Percentiles rank a stretch among this genome's conserved stretches.
phyloP scores from a whole-genome alignment of 2,329 filamentous ascomycete genomes.

The Clarireedia paspali region DNA sequence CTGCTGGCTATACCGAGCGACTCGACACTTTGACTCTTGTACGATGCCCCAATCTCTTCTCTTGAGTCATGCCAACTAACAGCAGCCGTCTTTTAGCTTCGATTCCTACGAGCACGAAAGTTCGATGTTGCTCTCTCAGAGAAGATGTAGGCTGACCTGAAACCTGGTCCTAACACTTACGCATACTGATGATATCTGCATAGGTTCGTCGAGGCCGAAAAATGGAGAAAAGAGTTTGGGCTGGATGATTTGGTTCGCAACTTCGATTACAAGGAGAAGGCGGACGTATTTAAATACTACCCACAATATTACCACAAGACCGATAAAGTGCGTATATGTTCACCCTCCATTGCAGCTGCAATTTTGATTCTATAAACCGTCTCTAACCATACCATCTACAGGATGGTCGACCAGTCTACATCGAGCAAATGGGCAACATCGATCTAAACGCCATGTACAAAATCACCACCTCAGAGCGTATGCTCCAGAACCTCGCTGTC shows the following conservation, averaged over 20 bases:
- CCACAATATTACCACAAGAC: conserved; percentile 99
- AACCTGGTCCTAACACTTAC: not conserved
- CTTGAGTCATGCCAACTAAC: not conserved
- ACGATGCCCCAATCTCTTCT: conserved; percentile 29
- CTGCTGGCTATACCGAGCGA: conserved; percentile 71
- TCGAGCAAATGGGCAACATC: conserved; percentile 91
- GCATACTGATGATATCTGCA: conserved; percentile 12
- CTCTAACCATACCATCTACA: conserved; percentile 30
- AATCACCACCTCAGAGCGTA: conserved; percentile 86
- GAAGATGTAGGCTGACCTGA: conserved; percentile 62
- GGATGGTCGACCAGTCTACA: conserved; percentile 96
- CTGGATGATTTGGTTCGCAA: conserved; percentile 73
- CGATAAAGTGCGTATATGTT: conserved; percentile 54
- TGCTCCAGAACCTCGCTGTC: conserved; percentile 91
- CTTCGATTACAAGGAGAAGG: conserved; percentile 84
- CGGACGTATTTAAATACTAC: conserved; percentile 81
- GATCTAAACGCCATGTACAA: conserved; percentile 85
- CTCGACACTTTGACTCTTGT: conserved; percentile 91
- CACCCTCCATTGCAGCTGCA: not conserved
- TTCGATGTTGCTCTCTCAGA: conserved; percentile 81
- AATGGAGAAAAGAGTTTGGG: conserved; percentile 82
- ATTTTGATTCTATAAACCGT: not conserved
- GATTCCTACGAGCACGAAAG: conserved; percentile 90
- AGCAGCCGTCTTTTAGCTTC: conserved; percentile 45
- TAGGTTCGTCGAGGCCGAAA: conserved; percentile 87